Evolutionary conservation across 345 rosid genomes (phyloP).

Genomic region (Eucalyptus erythrocorys): DNA sequence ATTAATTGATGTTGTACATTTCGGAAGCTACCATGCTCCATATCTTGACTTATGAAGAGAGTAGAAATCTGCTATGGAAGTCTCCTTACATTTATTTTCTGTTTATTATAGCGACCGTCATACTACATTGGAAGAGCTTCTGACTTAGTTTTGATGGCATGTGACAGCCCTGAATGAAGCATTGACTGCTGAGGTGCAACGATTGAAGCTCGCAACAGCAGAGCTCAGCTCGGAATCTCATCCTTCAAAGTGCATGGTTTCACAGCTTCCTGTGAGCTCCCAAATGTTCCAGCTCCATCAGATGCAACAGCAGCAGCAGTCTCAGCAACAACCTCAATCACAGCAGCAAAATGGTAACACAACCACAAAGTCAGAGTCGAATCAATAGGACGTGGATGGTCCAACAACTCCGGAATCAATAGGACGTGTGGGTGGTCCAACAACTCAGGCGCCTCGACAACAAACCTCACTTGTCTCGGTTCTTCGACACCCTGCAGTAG

Average conservation of each 20-base stretch:
- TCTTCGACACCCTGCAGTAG: background rate
- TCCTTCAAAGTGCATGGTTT: slow-evolving; percentile 28
- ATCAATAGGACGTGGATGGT: slow-evolving; percentile 16
- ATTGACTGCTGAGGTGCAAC: slow-evolving; percentile 44
- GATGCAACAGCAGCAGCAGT: slow-evolving; percentile 20
- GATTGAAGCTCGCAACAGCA: slow-evolving; percentile 39
- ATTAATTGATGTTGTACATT: background rate
- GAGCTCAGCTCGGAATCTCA: slow-evolving; percentile 30
- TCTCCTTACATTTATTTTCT: background rate
- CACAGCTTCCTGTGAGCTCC: slow-evolving; percentile 21
- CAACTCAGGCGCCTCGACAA: background rate
- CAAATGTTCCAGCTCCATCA: slow-evolving; percentile 49
- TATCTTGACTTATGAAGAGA: background rate
- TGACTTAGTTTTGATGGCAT: background rate
- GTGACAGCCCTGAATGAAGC: slow-evolving; percentile 51
- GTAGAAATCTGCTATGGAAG: background rate
- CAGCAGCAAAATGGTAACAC: slow-evolving; percentile 36
- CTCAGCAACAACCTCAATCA: slow-evolving; percentile 1
- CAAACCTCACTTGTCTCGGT: background rate
- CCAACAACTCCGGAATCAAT: slow-evolving; percentile 9
- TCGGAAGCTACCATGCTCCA: background rate
- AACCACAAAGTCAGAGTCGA: slow-evolving; percentile 38
- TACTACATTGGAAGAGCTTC: background rate
- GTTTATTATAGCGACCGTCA: background rate
- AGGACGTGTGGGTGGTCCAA: background rate